Percentiles rank a stretch among this genome's conserved stretches.
Evolutionary conservation across 2,329 filamentous ascomycete genomes (phyloP).

Genomic region (Fusarium sp.): DNA sequence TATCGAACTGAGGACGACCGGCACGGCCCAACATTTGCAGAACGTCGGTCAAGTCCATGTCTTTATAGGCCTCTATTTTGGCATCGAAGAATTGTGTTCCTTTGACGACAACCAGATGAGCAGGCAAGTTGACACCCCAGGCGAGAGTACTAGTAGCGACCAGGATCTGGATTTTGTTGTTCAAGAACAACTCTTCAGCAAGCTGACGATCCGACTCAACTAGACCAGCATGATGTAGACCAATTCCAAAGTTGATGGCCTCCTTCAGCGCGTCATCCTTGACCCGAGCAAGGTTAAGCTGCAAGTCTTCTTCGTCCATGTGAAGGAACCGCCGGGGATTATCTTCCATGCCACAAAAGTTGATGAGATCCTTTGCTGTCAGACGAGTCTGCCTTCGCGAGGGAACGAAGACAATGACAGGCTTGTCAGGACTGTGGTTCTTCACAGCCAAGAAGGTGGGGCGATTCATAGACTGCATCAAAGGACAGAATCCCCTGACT

Average conservation of each 20-base stretch:
- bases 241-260: constrained; percentile 96
- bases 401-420: constrained; percentile 97
- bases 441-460: constrained; percentile 97
- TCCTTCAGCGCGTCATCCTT: constrained; percentile 94
- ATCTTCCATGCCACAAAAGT: constrained; percentile 98
- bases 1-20: constrained; percentile 95
- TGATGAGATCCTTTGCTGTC: constrained; percentile 95
- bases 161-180: constrained; percentile 97
- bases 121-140: constrained; percentile 97
- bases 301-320: constrained; percentile 94
- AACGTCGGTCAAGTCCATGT: constrained; percentile 98
- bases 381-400: constrained; percentile 93
- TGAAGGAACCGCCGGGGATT: constrained; percentile 91
- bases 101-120: constrained; percentile 96
- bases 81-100: constrained; percentile 98
- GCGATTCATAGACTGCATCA: constrained; percentile 99
- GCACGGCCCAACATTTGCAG: constrained; percentile 97
- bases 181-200: constrained; percentile 91
- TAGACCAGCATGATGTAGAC: constrained; percentile 94
- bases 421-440: constrained; percentile 93
- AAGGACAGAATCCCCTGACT: constrained; percentile 90
- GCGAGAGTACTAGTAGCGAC: constrained; percentile 95
- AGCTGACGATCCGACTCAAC: constrained; percentile 93
- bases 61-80: constrained; percentile 96
- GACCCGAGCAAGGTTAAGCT: constrained; percentile 84